Percentiles rank a stretch among this genome's conserved stretches.
These are phyloP conservation scores for Aphanomyces stellatus DNA, from an alignment of 352 stramenopile genomes.

Conservation along the genomic window DNA sequence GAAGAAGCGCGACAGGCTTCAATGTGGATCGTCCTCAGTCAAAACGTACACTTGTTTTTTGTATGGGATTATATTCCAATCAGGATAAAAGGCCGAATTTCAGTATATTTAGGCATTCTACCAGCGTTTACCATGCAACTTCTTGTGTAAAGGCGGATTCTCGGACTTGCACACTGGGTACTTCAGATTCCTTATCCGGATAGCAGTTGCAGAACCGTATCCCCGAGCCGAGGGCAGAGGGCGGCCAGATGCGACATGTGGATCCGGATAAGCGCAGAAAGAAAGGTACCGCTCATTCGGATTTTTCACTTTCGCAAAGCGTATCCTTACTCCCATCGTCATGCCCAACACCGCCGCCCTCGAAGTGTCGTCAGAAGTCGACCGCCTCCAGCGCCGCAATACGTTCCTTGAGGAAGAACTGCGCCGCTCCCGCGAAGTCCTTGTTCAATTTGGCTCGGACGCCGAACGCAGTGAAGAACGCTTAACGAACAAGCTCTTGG, in stretches of 20 bases:
- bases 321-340: not conserved
- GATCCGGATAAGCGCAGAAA: constrained; percentile 2
- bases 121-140: no score
- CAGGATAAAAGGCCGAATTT: no score
- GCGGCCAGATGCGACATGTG: not conserved
- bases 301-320: constrained; percentile 7
- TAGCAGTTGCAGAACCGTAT: no score
- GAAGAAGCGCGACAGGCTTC: no score
- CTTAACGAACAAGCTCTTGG: constrained; percentile 77
- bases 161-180: not conserved
- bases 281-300: constrained; percentile 3
- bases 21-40: no score
- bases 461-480: constrained; percentile 79
- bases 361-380: not conserved
- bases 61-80: no score
- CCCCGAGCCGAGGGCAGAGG: no score
- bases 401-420: constrained; percentile 3
- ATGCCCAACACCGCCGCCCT: not conserved
- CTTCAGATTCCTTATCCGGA: not conserved
- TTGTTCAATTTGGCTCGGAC: constrained; percentile 74
- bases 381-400: constrained; percentile 9
- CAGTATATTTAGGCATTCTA: no score
- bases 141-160: no score
- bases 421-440: constrained; percentile 27
- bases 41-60: no score